Evolutionary conservation across 345 rosid genomes (phyloP).

Genomic region (Triadica sebifera): DNA sequence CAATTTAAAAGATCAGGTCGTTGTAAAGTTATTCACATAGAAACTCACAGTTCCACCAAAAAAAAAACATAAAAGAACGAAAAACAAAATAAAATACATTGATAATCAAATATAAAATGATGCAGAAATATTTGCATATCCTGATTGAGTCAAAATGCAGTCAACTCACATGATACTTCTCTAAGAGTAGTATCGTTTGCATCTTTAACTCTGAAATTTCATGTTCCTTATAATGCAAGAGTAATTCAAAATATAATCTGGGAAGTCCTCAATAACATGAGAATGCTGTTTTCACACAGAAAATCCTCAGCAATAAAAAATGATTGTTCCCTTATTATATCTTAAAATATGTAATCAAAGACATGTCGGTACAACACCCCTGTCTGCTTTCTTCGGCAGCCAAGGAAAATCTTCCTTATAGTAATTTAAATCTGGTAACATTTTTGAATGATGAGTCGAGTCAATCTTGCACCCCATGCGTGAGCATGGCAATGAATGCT

Average conservation of each 20-base stretch:
- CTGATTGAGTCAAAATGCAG: too few relatives aligned
- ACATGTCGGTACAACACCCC: neutral
- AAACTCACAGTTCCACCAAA: too few relatives aligned
- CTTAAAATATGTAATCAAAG: neutral
- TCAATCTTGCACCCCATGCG: too few relatives aligned
- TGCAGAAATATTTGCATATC: too few relatives aligned
- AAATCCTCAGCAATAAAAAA: too few relatives aligned
- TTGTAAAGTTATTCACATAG: too few relatives aligned
- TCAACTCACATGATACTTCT: too few relatives aligned
- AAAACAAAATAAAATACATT: too few relatives aligned
- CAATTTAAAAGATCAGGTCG: too few relatives aligned
- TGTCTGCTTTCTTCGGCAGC: neutral
- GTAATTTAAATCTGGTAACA: neutral
- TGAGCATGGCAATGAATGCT: constrained; percentile 2
- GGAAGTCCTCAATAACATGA: neutral
- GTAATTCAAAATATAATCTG: neutral
- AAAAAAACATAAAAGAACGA: too few relatives aligned
- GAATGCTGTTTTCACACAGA: neutral
- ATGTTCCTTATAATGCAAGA: neutral
- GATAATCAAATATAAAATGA: too few relatives aligned
- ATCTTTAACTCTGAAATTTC: neutral
- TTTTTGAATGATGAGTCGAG: neutral
- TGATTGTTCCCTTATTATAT: neutral
- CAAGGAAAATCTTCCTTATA: constrained; percentile 11
- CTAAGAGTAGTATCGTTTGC: too few relatives aligned